Evolutionary conservation across 116 monocot genomes (phyloP), one percentile per base, ranked within the genome.

Genomic region (Trichopus zeylanicus): DNA sequence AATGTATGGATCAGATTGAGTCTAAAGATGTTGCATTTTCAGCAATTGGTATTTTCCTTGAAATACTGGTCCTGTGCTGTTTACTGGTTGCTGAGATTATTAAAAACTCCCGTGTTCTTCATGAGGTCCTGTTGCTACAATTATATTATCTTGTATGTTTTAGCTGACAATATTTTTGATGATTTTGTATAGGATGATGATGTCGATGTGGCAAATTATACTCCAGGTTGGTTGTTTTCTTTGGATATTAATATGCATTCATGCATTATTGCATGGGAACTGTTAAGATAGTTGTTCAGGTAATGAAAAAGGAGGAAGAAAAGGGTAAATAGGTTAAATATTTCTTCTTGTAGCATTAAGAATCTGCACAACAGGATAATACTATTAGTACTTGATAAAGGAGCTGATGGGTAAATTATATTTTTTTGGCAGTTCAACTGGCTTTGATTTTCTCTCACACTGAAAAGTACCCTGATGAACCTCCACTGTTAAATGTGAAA

Each of bases 391-490:
- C 56, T 56, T 4, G 16, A 5, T 42, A 33, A 9, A 23, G 2
- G 12, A 37, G 37, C 31, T 73, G 16, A 66, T 48, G 20, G 25
- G 46, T 60, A 15, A 3, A 42, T 66, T 60, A 15, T 9, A 42
- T 66, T 76, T 61, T 25, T 80, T 74, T 54, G 62, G 58, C 90
- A 95, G 95, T 86, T 81, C 75, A 95, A 51, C 62, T 95, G 67
- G 90, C 84, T 51, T 65, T 95, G 53, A 71, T 89, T 59, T 95
- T 95, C 67, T 86, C 95, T 3, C 95, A 95, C 58, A 90, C 86
- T 21, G 78, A 83, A 54, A 90, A 77, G 27, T 95, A 95, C 70
- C 95, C 95, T 20, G 95, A 95, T 77, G 87, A 90, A 70, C 83
- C 81, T 10, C 95, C 95, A 35, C 95, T 86, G 60, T 67, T 95